Base-by-base conservation (phyloP, 2,329 filamentous ascomycete species). In the Calonectria pteridis region DNA sequence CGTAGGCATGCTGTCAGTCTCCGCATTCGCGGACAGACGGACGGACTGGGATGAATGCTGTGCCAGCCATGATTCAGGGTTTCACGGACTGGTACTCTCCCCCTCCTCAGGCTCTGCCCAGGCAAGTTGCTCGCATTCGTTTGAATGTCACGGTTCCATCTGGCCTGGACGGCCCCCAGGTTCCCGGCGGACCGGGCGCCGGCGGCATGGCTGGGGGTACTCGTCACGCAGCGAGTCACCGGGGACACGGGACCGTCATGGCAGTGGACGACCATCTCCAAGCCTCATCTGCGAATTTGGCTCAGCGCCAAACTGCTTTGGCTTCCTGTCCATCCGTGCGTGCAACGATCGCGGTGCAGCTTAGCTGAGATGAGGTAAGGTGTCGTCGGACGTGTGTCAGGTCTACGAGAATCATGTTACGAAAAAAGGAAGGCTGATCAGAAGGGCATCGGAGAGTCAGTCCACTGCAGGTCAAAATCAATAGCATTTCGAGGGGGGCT, bases 111-210 rank as follows among this genome's bases (percentile, higher is more conserved):
- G 26, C 20, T 6, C 29, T 26, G 23, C 40, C 18, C 16, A 33
- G 43, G n/a, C 28, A 40, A 20, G 33, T 26, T 49, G 29, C 37
- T 31, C 29, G 37, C 59, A 31, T 33, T 13, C 59, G 40, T 49
- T 20, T 23, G 37, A n/a, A 49, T 67, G 65, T 43, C 37, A 59
- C 51, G 51, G 59, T 67, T 59, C 43, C 66, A 62, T 62, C 66
- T 58, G 23, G 33, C 62, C 33, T 40, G 49, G 51, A n/a, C 43
- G 46, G 51, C 46, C 49, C 67, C 63, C 40, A 58, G 43, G 64
- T 67, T 72, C 64, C 64, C 53, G 69, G 64, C 69, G 69, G 53
- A 72, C 66, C 64, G 69, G 69, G 64, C 64, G 23, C 64, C 53
- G 53, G 69, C 58, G 67, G 67, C 33, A 64, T 63, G 67, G 67